phyloP scores from a whole-genome alignment of 768 basidiomycete genomes.

The Tylopilus subfusipes region DNA sequence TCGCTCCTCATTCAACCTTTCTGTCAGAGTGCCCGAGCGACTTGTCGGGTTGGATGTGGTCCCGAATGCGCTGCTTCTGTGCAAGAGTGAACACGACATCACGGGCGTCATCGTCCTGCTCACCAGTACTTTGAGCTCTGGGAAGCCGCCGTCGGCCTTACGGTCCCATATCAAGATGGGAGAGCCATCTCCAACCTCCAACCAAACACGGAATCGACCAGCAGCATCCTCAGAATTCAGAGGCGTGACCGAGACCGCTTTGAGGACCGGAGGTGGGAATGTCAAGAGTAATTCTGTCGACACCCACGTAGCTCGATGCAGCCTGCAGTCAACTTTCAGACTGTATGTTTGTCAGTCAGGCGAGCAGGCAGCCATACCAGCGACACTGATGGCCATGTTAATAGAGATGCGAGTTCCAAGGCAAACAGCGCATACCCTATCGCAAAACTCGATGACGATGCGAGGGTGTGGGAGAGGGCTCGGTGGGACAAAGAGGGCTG shows the following conservation, averaged over 20 bases:
- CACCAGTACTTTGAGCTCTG: conserved; percentile 82
- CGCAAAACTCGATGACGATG: conserved; percentile 90
- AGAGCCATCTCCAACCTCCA: conserved; percentile 39
- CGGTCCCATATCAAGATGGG: conserved; percentile 79
- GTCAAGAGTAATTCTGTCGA: conserved; percentile 90
- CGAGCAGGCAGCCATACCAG: conserved; percentile 50
- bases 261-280: conserved; percentile 76
- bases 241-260: conserved; percentile 68
- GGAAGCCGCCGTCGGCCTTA: conserved; percentile 88
- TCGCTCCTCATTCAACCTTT: conserved; percentile 26
- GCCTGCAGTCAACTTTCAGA: conserved; percentile 48
- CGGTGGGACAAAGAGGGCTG: conserved; percentile 56
- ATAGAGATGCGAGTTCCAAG: background rate
- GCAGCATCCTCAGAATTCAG: conserved; percentile 77
- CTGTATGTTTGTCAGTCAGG: background rate
- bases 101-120: conserved; percentile 25
- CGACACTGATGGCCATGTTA: conserved; percentile 54
- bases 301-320: conserved; percentile 91
- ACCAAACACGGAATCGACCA: conserved; percentile 90
- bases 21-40: conserved; percentile 88
- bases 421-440: conserved; percentile 55
- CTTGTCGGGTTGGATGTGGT: conserved; percentile 74
- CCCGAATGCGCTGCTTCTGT: conserved; percentile 88
- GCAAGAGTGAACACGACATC: conserved; percentile 4
- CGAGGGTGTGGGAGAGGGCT: conserved; percentile 45